Base-by-base conservation (phyloP, 345 rosid genomes). In the Aquilaria yunnanensis region DNA sequence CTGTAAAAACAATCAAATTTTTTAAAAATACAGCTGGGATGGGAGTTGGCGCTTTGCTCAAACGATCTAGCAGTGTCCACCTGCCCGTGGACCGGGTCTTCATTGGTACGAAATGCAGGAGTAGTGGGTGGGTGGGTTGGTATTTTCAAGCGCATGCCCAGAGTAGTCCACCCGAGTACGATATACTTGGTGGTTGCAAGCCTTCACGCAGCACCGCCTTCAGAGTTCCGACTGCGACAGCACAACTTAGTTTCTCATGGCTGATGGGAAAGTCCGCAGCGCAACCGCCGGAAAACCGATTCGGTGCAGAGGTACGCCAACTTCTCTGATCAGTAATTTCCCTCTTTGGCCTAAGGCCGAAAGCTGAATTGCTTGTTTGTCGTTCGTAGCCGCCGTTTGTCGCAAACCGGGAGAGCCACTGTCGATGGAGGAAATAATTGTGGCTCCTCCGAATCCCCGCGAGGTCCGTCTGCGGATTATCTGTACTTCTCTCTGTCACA, bases 381-480 rank as follows among this genome's bases (percentile, higher is more conserved):
- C 66, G 43, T 59, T 7, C 32, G 64, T 67, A 89, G 96, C 98
- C 32, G 98, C 96, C 32, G 77, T 92, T 45, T 4, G 71, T 74
- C 80, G 96, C 60, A 65, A 66, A 67, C 70, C 96, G 1, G 96
- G 96, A 47, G 91, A 80, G 76, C 85, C 90, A 33, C 77, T 89
- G 49, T 85, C 73, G 54, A 83, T 89, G 29, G 98, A 89, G 80
- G 98, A 89, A 58, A 74, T 89, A 62, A 46, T 70, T 66, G 96
- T 92, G 72, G 88, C 85, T 14, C 86, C 96, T 46, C 93, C 96
- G 7, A 71, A 75, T 65, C 74, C 85, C 5, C 75, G 68, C 54
- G 96, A 92, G 74, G 96, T 82, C 61, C 91, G 98, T 60, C 69
- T 92, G 46, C 80, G 83, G 61, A 75, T 87, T 60, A 79, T 84